These are phyloP conservation scores for Ilyonectria mors-panacis DNA, from an alignment of 2,329 filamentous ascomycete species.

Conservation along the genomic window DNA sequence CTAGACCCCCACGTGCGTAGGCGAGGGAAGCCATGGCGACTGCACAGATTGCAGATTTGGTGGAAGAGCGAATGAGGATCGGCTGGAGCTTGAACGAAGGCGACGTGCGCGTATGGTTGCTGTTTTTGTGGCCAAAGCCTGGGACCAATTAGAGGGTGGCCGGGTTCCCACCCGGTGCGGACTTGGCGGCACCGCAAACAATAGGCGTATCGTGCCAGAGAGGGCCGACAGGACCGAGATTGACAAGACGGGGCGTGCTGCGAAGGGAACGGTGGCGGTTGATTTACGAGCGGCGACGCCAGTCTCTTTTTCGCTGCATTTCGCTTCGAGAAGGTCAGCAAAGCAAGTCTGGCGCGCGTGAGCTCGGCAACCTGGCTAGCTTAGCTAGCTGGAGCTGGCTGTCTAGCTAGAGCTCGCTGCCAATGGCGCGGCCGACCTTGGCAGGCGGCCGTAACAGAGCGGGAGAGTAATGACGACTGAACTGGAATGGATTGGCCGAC, in stretches of 20 bases:
- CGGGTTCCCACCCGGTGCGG: constrained; percentile 42
- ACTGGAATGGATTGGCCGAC: constrained; percentile 23
- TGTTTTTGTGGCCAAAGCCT: constrained; percentile 15
- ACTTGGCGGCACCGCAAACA: constrained; percentile 22
- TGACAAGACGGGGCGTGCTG: constrained; percentile 30
- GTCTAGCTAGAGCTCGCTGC: not conserved
- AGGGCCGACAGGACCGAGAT: constrained; percentile 17
- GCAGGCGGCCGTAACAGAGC: not conserved
- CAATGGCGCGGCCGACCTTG: constrained; percentile 10
- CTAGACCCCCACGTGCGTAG: constrained; percentile 24
- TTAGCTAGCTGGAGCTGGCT: not conserved
- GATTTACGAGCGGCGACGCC: not conserved
- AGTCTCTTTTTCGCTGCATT: not conserved
- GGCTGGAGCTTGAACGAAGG: not conserved
- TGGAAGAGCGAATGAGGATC: constrained; percentile 19
- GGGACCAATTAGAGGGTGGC: constrained; percentile 33
- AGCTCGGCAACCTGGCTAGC: not conserved
- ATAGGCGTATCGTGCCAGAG: constrained; percentile 4
- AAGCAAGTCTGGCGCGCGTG: constrained; percentile 1
- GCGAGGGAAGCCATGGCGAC: constrained; percentile 6
- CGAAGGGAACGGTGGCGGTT: not conserved
- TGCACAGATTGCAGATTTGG: constrained; percentile 15
- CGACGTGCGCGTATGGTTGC: constrained; percentile 28
- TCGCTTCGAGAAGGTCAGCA: not conserved
- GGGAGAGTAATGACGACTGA: not conserved